Conservation (phyloP, 768 basidiomycete genomes). For the Nidularia sp. region DNA sequence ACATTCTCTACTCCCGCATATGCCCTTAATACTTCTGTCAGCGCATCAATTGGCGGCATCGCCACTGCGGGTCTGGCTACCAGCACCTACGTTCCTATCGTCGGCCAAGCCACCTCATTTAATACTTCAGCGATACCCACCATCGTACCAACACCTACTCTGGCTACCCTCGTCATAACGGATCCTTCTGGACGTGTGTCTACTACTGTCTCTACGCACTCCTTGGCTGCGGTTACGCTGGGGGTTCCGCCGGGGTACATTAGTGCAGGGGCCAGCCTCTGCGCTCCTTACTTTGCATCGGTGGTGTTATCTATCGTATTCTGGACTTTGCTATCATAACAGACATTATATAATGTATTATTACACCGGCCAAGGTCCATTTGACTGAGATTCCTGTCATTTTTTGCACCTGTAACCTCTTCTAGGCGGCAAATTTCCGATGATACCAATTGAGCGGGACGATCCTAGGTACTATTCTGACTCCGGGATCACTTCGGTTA, state of each 20-base stretch:
- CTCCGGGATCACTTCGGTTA: no score
- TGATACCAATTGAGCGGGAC: no score
- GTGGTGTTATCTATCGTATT: background rate
- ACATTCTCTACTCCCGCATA: slow-evolving; percentile 61
- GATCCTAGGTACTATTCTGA: no score
- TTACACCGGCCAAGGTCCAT: background rate
- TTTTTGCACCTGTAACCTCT: no score
- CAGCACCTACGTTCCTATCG: slow-evolving; percentile 63
- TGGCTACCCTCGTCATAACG: slow-evolving; percentile 56
- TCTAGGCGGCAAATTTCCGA: no score
- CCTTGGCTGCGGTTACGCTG: slow-evolving; percentile 44
- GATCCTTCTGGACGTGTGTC: slow-evolving; percentile 46
- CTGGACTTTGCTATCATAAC: slow-evolving; percentile 1
- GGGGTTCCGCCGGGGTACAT: slow-evolving; percentile 62
- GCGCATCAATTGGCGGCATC: slow-evolving; percentile 49
- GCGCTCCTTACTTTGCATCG: slow-evolving; percentile 8
- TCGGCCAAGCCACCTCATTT: slow-evolving; percentile 30
- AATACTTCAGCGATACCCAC: slow-evolving; percentile 56
- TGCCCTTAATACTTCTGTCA: slow-evolving; percentile 63
- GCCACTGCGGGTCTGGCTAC: slow-evolving; percentile 62
- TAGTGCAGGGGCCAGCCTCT: slow-evolving; percentile 17
- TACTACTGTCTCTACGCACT: slow-evolving; percentile 50
- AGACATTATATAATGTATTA: background rate
- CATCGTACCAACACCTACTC: slow-evolving; percentile 44
- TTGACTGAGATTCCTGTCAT: no score